Base-by-base conservation (phyloP, 495 filamentous ascomycete genomes). In the Penicillium coffeae region DNA sequence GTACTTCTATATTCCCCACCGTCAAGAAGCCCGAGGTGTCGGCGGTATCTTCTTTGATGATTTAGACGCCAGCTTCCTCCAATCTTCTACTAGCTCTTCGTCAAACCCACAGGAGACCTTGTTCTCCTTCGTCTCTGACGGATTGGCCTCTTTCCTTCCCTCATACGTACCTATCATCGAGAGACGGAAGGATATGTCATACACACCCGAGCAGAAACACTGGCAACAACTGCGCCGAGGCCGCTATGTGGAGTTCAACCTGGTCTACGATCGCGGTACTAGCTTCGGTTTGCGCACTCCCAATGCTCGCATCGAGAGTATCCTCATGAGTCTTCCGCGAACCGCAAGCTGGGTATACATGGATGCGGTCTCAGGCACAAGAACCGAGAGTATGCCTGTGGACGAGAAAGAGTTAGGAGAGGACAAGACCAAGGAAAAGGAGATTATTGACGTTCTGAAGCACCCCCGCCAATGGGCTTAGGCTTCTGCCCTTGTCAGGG, bases 41-140 rank as follows among this genome's bases (percentile, higher is more conserved):
- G 93, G 93, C 25, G 93, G 93, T 16, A 97, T 99, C 65, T 99
- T 99, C 78, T 99, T 99, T 60, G 93, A 98, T 66, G 93, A 99
- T 59, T 74, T 97, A 16, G 93, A 97, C 64, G 88, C 89, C 54
- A 66, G 57, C 47, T 74, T 73, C 63, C 60, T 75, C 25, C 58
- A 75, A 43, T 60, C 59, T 18, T 74, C 72, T 3, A 55, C 69
- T 2, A 62, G 65, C 21, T 72, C 71, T 3, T 76, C 79, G 0
- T 82, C 89, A 59, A 89, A 89, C 55, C 89, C 93, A 51, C 87
- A 90, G 58, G 91, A 96, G 66, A 85, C 91, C 47, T 77, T 92
- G 0, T 96, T 97, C 62, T 81, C 85, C n/a, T 99, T 96, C 55
- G 82, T 91, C 39, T 86, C 90, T 51, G 86, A 87, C 52, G 87